A percentile compares a stretch with the other conserved stretches of the same genome.
Conservation (phyloP, 2,329 filamentous ascomycete genomes). For the Aphanoascus verrucosus region DNA sequence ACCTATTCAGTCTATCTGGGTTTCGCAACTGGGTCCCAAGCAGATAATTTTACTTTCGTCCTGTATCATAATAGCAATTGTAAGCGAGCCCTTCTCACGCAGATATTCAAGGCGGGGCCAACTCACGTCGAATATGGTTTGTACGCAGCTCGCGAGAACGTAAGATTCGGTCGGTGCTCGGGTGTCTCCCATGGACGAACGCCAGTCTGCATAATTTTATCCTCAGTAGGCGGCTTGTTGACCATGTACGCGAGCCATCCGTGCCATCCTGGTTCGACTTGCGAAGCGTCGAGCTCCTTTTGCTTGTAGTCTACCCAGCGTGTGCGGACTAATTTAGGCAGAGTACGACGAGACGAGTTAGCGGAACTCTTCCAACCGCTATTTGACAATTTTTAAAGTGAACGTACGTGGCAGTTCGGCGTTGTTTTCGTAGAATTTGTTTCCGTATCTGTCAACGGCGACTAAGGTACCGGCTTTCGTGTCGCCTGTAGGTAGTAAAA, state of each 20-base stretch:
- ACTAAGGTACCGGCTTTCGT: constrained; percentile 87
- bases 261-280: constrained; percentile 96
- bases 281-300: constrained; percentile 52
- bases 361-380: neutral
- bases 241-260: constrained; percentile 93
- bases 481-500: constrained; percentile 55
- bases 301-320: constrained; percentile 97
- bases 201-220: constrained; percentile 58
- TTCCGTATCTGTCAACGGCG: constrained; percentile 79
- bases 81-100: constrained; percentile 1
- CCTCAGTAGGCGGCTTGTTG: constrained; percentile 71
- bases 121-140: constrained; percentile 93
- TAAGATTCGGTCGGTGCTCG: constrained; percentile 64
- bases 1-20: constrained; percentile 17
- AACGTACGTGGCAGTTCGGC: constrained; percentile 75
- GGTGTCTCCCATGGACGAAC: constrained; percentile 65
- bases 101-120: neutral
- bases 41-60: constrained; percentile 26
- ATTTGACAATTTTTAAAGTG: constrained; percentile 3
- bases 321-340: constrained; percentile 58
- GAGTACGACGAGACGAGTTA: neutral
- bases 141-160: constrained; percentile 66
- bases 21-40: constrained; percentile 28
- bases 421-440: constrained; percentile 94
- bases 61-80: constrained; percentile 17